Percentiles rank a stretch among this genome's conserved stretches.
phyloP scores from a whole-genome alignment of 352 stramenopile genomes.

The Pythium monospermum region DNA sequence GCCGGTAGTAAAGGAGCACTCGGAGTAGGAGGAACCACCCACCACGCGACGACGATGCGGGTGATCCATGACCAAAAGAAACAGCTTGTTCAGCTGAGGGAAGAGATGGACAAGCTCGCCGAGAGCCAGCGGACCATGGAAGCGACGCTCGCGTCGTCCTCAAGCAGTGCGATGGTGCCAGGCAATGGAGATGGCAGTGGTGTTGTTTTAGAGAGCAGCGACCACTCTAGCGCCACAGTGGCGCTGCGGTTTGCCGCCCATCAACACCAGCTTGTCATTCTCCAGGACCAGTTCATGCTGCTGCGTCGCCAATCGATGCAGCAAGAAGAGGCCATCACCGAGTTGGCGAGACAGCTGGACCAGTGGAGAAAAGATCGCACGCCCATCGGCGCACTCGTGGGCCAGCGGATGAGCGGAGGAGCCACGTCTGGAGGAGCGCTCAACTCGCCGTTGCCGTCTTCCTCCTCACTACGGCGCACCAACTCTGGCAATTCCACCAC shows the following conservation, averaged over 20 bases:
- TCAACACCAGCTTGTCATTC: conserved; percentile 18
- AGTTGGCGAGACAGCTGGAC: conserved; percentile 39
- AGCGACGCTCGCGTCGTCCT: conserved; percentile 13
- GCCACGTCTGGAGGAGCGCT: not conserved
- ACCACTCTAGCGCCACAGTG: not conserved
- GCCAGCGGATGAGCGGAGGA: conserved; percentile 22
- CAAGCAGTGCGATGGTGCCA: not conserved
- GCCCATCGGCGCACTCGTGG: conserved; percentile 21
- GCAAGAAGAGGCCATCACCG: conserved; percentile 35
- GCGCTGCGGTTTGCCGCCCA: conserved; percentile 15
- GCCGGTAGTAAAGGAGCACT: conserved; percentile 17
- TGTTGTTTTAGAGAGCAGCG: too few species aligned
- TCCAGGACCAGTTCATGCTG: conserved; percentile 32
- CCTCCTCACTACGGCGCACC: conserved; percentile 11
- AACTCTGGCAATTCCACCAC: conserved; percentile 3
- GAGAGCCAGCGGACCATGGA: conserved; percentile 42
- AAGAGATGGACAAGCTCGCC: conserved; percentile 36
- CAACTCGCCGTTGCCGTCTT: conserved; percentile 2
- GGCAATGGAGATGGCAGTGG: not conserved
- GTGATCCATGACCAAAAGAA: conserved; percentile 30
- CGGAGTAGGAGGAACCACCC: too few species aligned
- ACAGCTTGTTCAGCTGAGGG: conserved; percentile 34
- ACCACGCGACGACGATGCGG: conserved; percentile 12
- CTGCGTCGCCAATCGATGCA: conserved; percentile 32
- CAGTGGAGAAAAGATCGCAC: conserved; percentile 28